Evolutionary conservation across 2,329 filamentous ascomycete genomes (phyloP).

Genomic region (Pyricularia grisea): DNA sequence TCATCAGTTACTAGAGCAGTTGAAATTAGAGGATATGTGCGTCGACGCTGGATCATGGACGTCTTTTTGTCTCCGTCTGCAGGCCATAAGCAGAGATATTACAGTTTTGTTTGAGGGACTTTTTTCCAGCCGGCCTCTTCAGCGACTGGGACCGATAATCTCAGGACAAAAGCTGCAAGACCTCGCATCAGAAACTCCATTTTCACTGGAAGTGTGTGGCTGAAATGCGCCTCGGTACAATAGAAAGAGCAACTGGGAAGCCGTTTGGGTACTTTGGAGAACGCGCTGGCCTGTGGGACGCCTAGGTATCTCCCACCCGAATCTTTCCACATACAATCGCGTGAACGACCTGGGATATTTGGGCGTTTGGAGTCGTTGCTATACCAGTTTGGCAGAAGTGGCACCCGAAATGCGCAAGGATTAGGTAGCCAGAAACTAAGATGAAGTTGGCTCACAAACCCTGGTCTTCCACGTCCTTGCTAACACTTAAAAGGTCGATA

Average conservation of each 20-base stretch:
- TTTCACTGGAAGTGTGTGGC: not conserved
- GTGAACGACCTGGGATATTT: not conserved
- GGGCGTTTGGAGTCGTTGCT: not conserved
- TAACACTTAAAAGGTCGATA: not conserved
- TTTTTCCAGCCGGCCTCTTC: not conserved
- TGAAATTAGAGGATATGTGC: not conserved
- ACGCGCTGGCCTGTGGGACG: not conserved
- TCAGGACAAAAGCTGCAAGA: not conserved
- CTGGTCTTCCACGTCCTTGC: not conserved
- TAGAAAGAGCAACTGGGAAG: not conserved
- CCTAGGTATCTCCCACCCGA: not conserved
- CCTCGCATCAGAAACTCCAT: not conserved
- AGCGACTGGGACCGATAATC: not conserved
- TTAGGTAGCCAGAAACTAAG: not conserved
- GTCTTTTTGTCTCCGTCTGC: not conserved
- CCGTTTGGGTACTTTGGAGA: not conserved
- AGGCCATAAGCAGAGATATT: not conserved
- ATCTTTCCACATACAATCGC: not conserved
- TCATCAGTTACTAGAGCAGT: not conserved
- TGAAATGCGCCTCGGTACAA: not conserved
- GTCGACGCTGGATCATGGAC: not conserved
- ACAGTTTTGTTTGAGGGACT: not conserved
- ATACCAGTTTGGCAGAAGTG: not conserved
- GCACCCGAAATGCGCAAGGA: not conserved
- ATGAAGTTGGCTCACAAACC: not conserved